phyloP scores from a whole-genome alignment of 192 early-diverging fungal genomes.

The Coemansia sp. region DNA sequence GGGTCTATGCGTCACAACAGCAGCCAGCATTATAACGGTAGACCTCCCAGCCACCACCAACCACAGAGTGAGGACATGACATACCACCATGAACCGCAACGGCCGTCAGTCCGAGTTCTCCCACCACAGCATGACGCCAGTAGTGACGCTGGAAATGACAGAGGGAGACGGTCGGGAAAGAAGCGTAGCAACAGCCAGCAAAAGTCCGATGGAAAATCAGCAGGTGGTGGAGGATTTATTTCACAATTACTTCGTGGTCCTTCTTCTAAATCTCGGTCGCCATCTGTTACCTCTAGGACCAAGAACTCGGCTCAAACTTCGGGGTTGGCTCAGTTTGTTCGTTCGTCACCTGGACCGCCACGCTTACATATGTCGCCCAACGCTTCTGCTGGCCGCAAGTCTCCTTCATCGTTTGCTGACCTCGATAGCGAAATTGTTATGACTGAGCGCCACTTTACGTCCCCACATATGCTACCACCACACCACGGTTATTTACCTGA shows the following conservation, averaged over 20 bases:
- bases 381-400: neutral
- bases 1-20: slow-evolving; percentile 30
- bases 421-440: slow-evolving; percentile 1
- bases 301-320: neutral
- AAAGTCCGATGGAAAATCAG: slow-evolving; percentile 10
- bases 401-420: neutral
- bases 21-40: slow-evolving; percentile 2
- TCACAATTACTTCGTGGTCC: slow-evolving; percentile 41
- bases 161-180: neutral
- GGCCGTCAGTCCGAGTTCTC: slow-evolving; percentile 20
- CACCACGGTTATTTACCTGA: slow-evolving; percentile 4
- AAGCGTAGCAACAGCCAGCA: slow-evolving; percentile 20
- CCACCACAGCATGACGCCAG: slow-evolving; percentile 11
- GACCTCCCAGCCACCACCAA: neutral
- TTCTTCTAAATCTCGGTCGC: slow-evolving; percentile 20
- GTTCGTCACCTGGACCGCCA: slow-evolving; percentile 1
- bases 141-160: neutral
- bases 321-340: slow-evolving; percentile 9
- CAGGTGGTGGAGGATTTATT: slow-evolving; percentile 35
- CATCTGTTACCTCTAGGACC: neutral
- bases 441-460: slow-evolving; percentile 2
- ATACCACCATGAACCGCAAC: slow-evolving; percentile 10
- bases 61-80: neutral
- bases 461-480: neutral
- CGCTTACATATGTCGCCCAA: slow-evolving; percentile 1